These are phyloP conservation scores for Symbiodinium pilosum DNA, from an alignment of 73 alveolate genomes.

Conservation along the genomic window DNA sequence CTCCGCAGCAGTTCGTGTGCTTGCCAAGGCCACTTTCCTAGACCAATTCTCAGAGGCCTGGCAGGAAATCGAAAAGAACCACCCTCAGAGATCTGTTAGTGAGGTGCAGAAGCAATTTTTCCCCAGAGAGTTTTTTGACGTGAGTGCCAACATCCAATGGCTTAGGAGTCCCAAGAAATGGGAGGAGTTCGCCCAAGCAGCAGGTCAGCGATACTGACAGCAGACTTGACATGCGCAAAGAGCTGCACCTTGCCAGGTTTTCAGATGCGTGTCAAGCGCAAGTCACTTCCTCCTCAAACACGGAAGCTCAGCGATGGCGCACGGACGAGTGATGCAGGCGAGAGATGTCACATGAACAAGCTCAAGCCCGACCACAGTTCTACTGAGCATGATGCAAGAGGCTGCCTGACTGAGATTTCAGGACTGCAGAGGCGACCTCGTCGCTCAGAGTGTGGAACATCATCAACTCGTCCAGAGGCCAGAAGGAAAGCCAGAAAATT, in stretches of 20 bases:
- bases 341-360: background rate
- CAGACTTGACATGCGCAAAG: no score
- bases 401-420: no score
- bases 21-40: constrained; percentile 48
- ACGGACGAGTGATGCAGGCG: background rate
- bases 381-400: no score
- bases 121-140: no score
- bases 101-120: no score
- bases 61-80: constrained; percentile 58
- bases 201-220: background rate
- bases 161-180: background rate
- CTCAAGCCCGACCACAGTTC: background rate
- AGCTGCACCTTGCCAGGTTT: background rate
- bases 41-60: constrained; percentile 74
- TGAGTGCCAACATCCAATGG: no score
- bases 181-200: background rate
- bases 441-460: constrained; percentile 4
- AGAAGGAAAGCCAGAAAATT: background rate
- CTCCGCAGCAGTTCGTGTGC: background rate
- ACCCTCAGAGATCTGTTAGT: background rate
- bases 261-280: background rate
- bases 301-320: constrained; percentile 3
- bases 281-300: background rate
- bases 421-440: constrained; percentile 17
- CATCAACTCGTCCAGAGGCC: constrained; percentile 22